Conservation (phyloP, 345 rosid species). For the Salix caprea region DNA sequence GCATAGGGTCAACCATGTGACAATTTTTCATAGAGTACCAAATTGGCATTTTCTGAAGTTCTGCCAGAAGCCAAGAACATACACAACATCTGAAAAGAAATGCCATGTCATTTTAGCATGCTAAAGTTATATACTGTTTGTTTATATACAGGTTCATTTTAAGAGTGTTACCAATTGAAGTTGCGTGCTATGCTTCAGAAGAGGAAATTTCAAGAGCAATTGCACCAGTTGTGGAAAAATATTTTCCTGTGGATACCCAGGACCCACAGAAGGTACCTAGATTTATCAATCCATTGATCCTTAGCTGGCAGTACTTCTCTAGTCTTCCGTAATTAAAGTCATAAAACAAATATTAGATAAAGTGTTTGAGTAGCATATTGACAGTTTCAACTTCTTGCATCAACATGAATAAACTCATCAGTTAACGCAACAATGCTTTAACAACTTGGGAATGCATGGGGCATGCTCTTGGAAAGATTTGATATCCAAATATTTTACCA, state of each 20-base stretch:
- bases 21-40: neutral
- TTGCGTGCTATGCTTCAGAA: constrained; percentile 88
- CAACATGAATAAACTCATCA: neutral
- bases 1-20: neutral
- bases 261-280: constrained; percentile 58
- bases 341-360: neutral
- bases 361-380: neutral
- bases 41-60: neutral
- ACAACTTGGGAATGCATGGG: neutral
- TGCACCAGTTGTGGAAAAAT: constrained; percentile 55
- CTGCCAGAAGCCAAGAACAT: neutral
- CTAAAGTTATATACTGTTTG: neutral
- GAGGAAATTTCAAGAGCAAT: constrained; percentile 86
- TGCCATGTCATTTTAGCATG: neutral
- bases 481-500: neutral
- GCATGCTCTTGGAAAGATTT: neutral
- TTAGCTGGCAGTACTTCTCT: neutral
- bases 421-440: neutral
- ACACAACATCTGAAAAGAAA: neutral
- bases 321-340: neutral
- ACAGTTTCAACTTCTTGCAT: neutral
- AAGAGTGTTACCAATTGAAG: constrained; percentile 86
- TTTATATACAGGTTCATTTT: constrained; percentile 58
- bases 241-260: constrained; percentile 72
- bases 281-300: neutral